Percentiles rank a stretch among this genome's conserved stretches.
Conservation (phyloP, 163 green algal genomes). For the Scenedesmus sp. region DNA sequence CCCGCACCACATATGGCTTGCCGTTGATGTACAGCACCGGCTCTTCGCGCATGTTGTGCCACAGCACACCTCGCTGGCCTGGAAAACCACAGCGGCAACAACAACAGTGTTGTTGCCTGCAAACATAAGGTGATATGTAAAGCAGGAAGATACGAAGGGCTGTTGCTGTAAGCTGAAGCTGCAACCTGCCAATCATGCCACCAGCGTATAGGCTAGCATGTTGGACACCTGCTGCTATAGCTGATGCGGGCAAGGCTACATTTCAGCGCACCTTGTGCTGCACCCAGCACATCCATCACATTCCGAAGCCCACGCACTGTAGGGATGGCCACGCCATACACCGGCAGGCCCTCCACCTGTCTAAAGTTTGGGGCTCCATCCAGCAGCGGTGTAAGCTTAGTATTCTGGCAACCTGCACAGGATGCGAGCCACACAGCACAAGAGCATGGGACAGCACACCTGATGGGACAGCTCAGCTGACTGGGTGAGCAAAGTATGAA, state of each 20-base stretch:
- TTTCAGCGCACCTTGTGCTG: constrained; percentile 38
- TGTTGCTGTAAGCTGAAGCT: neutral
- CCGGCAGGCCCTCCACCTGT: constrained; percentile 89
- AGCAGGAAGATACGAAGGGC: neutral
- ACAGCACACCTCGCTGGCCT: constrained; percentile 83
- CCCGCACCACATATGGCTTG: constrained; percentile 93
- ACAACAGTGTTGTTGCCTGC: neutral
- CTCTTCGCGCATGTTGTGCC: constrained; percentile 97
- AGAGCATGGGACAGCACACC: neutral
- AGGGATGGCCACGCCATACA: constrained; percentile 97
- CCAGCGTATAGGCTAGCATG: neutral
- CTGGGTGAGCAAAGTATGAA: neutral
- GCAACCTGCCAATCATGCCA: neutral
- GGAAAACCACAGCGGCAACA: neutral
- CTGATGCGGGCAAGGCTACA: neutral
- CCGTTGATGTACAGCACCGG: constrained; percentile 97
- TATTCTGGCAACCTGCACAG: constrained; percentile 94
- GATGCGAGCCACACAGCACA: constrained; percentile 1
- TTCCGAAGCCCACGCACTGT: constrained; percentile 89
- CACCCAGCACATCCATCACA: constrained; percentile 86
- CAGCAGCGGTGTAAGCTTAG: constrained; percentile 88
- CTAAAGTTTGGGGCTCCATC: constrained; percentile 97
- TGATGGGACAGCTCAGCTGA: neutral
- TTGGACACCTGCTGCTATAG: neutral
- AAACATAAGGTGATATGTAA: neutral